Conservation (phyloP, 169 alveolate species). For the Eimeria falciformis region DNA sequence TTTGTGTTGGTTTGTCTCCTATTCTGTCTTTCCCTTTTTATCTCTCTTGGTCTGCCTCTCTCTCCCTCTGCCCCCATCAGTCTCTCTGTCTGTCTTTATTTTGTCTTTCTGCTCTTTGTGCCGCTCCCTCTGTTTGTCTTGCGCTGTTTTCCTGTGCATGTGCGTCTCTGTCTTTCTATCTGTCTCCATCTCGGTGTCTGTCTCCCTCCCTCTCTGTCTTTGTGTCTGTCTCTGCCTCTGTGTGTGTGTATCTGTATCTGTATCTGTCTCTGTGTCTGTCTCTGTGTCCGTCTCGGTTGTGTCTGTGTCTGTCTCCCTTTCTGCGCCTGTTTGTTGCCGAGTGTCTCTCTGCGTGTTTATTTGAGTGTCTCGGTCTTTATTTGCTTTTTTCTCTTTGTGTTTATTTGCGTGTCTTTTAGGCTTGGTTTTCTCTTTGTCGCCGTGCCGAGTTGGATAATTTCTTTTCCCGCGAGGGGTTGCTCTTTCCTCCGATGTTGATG, state of each 20-base stretch:
- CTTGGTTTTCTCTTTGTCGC: conserved; percentile 69
- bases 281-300: too few relatives aligned
- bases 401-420: not conserved
- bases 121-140: too few relatives aligned
- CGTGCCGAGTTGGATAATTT: conserved; percentile 59
- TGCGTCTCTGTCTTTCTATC: not conserved
- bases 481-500: conserved; percentile 39
- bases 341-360: not conserved
- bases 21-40: not conserved
- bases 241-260: too few relatives aligned
- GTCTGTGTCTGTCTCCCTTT: not conserved
- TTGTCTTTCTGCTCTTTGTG: too few relatives aligned
- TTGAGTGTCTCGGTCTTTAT: not conserved
- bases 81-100: not conserved
- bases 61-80: not conserved
- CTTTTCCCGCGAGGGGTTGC: not conserved
- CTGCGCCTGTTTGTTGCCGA: too few relatives aligned
- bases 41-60: too few relatives aligned
- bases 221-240: too few relatives aligned
- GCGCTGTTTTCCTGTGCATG: too few relatives aligned
- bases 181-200: not conserved
- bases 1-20: not conserved
- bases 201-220: not conserved
- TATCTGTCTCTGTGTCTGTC: too few relatives aligned
- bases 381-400: not conserved